These are phyloP conservation scores for Ceratocystis variospora DNA, from an alignment of 2,329 filamentous ascomycete species.

Conservation along the genomic window DNA sequence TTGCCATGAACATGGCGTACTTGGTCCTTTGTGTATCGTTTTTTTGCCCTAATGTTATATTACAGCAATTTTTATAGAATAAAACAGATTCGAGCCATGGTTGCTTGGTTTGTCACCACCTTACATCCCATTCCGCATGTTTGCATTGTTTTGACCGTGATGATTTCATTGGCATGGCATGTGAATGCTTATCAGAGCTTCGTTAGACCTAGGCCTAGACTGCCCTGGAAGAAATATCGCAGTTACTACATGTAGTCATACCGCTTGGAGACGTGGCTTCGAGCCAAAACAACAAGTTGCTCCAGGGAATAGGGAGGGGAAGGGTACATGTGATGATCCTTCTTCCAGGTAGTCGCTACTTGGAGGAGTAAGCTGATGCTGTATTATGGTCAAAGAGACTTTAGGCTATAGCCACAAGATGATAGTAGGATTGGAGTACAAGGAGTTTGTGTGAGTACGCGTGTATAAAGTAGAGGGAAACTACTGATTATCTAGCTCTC, in stretches of 20 bases:
- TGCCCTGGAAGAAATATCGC: background rate
- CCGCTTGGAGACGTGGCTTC: background rate
- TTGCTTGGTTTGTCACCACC: background rate
- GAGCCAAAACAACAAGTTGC: background rate
- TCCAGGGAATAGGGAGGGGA: background rate
- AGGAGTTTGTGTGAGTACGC: too few species aligned
- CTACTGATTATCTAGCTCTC: too few species aligned
- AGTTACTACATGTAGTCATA: background rate
- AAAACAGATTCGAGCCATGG: background rate
- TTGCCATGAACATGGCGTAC: too few species aligned
- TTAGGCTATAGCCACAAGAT: background rate
- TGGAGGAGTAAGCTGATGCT: too few species aligned
- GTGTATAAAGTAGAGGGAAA: too few species aligned
- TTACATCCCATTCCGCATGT: background rate
- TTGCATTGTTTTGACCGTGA: background rate
- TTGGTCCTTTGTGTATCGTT: background rate
- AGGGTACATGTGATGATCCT: background rate
- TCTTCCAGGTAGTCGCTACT: background rate
- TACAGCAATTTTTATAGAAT: constrained; percentile 2
- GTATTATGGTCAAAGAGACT: background rate
- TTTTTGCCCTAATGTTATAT: background rate
- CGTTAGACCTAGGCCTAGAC: background rate
- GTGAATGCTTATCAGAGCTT: background rate
- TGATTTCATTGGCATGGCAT: background rate
- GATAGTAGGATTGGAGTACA: too few species aligned